These are phyloP conservation scores for Candida pini DNA, from an alignment of 805 yeast genomes.

Conservation along the genomic window DNA sequence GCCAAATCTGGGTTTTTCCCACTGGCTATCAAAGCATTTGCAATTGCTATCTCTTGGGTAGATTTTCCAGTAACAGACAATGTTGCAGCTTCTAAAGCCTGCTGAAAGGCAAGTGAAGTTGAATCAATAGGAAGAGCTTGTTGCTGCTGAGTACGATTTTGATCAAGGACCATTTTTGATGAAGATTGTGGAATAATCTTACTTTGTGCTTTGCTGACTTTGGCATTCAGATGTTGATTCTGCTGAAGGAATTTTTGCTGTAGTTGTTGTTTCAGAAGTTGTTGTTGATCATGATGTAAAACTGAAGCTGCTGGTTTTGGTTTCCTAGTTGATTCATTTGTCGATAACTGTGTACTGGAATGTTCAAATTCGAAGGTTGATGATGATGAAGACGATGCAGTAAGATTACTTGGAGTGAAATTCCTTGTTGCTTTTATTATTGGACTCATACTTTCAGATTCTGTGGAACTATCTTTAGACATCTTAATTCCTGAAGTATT, in stretches of 20 bases:
- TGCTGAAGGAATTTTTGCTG: slow-evolving; percentile 1
- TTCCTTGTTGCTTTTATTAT: too few relatives aligned
- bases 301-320: slow-evolving; percentile 1
- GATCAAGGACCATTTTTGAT: too few relatives aligned
- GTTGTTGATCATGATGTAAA: neutral
- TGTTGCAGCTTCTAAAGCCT: slow-evolving; percentile 51
- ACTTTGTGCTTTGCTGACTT: too few relatives aligned
- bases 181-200: neutral
- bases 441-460: too few relatives aligned
- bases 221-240: neutral
- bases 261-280: neutral
- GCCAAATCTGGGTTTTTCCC: slow-evolving; percentile 46
- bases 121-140: neutral
- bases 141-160: neutral
- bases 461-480: slow-evolving; percentile 15
- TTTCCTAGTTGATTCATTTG: neutral
- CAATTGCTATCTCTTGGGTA: slow-evolving; percentile 43
- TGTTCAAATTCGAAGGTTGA: too few relatives aligned
- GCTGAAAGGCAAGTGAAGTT: slow-evolving; percentile 25
- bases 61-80: slow-evolving; percentile 52
- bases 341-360: too few relatives aligned
- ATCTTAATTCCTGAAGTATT: slow-evolving; percentile 21
- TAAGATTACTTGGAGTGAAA: too few relatives aligned
- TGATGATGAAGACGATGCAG: slow-evolving; percentile 1
- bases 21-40: slow-evolving; percentile 41